Conservation (phyloP, 495 filamentous ascomycete genomes). For the Pyronema omphalodes region DNA sequence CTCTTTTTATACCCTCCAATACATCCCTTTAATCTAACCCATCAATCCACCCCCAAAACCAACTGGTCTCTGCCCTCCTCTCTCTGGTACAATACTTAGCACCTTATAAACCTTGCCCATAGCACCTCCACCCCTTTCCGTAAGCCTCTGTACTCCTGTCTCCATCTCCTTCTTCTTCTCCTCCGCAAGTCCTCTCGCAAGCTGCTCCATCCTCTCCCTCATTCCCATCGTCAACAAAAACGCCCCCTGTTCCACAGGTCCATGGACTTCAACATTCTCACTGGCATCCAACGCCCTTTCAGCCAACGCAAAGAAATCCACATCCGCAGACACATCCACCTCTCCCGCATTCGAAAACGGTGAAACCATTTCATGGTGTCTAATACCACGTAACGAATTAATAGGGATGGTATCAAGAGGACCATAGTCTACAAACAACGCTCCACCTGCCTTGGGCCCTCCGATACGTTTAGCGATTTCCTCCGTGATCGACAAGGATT, state of each 20-base stretch:
- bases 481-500: slow-evolving; percentile 56
- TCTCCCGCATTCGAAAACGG: slow-evolving; percentile 61
- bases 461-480: slow-evolving; percentile 73
- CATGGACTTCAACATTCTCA: slow-evolving; percentile 73
- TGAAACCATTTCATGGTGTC: slow-evolving; percentile 48
- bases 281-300: slow-evolving; percentile 59
- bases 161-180: slow-evolving; percentile 33
- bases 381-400: slow-evolving; percentile 77
- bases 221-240: slow-evolving; percentile 72
- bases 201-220: slow-evolving; percentile 44
- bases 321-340: slow-evolving; percentile 75
- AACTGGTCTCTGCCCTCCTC: slow-evolving; percentile 57
- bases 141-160: slow-evolving; percentile 54
- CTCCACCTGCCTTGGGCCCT: slow-evolving; percentile 60
- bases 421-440: slow-evolving; percentile 88
- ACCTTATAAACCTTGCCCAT: slow-evolving; percentile 95
- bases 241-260: slow-evolving; percentile 68
- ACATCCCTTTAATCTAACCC: no score
- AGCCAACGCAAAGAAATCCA: slow-evolving; percentile 72
- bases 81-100: slow-evolving; percentile 74
- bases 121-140: slow-evolving; percentile 56
- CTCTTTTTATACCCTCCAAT: no score
- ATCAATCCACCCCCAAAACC: slow-evolving; percentile 57
- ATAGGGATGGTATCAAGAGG: slow-evolving; percentile 56
- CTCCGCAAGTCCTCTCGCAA: slow-evolving; percentile 10